Evolutionary conservation across 805 yeast species (phyloP).

Genomic region (Limtongia smithiae): DNA sequence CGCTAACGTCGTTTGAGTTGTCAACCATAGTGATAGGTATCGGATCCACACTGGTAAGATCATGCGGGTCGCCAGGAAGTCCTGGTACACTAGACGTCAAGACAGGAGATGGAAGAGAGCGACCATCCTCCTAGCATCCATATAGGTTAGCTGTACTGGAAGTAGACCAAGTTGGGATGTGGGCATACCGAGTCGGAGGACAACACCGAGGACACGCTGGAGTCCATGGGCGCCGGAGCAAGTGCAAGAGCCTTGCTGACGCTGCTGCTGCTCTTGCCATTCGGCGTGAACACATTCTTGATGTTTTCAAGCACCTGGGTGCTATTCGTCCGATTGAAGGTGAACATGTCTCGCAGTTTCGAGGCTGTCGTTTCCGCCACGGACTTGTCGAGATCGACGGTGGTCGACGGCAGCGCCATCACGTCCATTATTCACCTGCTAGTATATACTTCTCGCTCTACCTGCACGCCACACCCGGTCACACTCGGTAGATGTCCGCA

Average conservation of each 20-base stretch:
- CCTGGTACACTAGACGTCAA: conserved; percentile 10
- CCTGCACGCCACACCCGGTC: too few relatives aligned
- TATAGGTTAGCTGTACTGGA: not conserved
- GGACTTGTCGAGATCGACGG: conserved; percentile 5
- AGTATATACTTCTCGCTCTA: too few relatives aligned
- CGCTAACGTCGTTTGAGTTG: conserved; percentile 31
- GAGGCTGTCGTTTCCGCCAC: conserved; percentile 10
- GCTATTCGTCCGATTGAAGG: conserved; percentile 2
- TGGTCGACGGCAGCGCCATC: conserved; percentile 18
- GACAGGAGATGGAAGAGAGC: conserved; percentile 13
- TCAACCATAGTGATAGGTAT: conserved; percentile 43
- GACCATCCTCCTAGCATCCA: conserved; percentile 6
- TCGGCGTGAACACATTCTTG: not conserved
- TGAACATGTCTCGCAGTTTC: conserved; percentile 19
- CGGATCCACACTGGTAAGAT: conserved; percentile 38
- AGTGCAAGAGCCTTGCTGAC: not conserved
- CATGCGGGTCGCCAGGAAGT: conserved; percentile 27
- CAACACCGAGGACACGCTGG: conserved; percentile 13
- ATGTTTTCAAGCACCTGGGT: not conserved
- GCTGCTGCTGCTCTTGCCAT: not conserved
- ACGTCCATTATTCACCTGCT: conserved; percentile 20
- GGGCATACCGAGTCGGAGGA: conserved; percentile 17
- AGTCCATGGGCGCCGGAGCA: not conserved
- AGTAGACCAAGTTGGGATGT: not conserved
- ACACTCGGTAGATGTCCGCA: too few relatives aligned